A percentile compares a stretch with the other conserved stretches of the same genome.
Evolutionary conservation across 176 grass and related monocot genomes (phyloP).

Genomic region (Musa itinerans): DNA sequence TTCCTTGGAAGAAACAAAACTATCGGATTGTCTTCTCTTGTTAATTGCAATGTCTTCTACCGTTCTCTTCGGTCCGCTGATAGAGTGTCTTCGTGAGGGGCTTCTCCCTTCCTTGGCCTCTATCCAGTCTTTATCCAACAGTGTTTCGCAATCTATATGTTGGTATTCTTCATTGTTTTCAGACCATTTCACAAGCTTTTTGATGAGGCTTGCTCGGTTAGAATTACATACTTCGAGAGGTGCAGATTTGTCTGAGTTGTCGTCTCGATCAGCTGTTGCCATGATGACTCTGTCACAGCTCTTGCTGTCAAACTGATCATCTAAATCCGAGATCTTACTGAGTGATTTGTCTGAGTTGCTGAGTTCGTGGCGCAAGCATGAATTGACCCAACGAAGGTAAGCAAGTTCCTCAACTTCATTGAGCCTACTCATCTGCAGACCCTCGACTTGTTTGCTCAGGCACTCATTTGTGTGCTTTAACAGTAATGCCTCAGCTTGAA

Average conservation of each 20-base stretch:
- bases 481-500: constrained; percentile 84
- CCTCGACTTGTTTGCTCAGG: constrained; percentile 95
- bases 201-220: constrained; percentile 37
- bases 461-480: constrained; percentile 82
- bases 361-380: constrained; percentile 84
- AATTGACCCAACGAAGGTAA: constrained; percentile 98
- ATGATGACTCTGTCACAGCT: constrained; percentile 9
- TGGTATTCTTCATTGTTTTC: constrained; percentile 39
- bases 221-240: constrained; percentile 2
- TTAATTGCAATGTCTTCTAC: constrained; percentile 39
- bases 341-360: constrained; percentile 69
- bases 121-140: constrained; percentile 75
- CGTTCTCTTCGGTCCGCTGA: constrained; percentile 62
- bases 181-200: constrained; percentile 56
- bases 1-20: constrained; percentile 63
- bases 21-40: constrained; percentile 92
- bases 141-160: constrained; percentile 41
- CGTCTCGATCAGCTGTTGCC: neutral
- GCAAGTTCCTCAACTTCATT: constrained; percentile 99
- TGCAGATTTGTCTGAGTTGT: neutral
- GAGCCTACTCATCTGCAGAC: constrained; percentile 81
- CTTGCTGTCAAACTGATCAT: constrained; percentile 21
- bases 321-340: constrained; percentile 29
- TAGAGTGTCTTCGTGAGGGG: constrained; percentile 68
- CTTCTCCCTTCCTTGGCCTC: constrained; percentile 47